Base-by-base conservation (phyloP, 2,329 filamentous ascomycete species). In the Aureobasidium vineae region DNA sequence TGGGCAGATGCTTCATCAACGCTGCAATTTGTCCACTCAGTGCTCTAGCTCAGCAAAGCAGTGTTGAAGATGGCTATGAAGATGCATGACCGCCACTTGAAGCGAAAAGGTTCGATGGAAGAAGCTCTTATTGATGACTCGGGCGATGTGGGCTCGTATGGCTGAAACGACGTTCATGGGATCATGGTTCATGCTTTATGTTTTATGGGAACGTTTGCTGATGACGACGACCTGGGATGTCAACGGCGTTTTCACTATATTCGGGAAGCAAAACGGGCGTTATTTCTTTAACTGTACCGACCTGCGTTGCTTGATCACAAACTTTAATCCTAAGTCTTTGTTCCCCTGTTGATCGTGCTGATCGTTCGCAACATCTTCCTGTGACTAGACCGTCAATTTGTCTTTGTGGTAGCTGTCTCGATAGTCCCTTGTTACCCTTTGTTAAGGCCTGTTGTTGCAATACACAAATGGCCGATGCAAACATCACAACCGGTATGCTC, bases 1-100 rank as follows among this genome's bases (percentile, higher is more conserved):
- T 61, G 57, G 57, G 41, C 43, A 49, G 43, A 61, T 38, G 57
- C 57, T 49, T 61, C 57, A 49, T 61, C 41, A 21, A 61, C 57
- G 7, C 26, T 49, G 7, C 57, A 61, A 36, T 49, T 61, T n/a
- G 28, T 28, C 11, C 33, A 49, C 19, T 43, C 40, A 26, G 8
- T 61, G 57, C 43, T 61, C 28, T 10, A 11, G 26, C 57, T 61
- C 8, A 28, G 59, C 45, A 36, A 52, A 15, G 28, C 45, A 15
- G n/a, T 49, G n/a, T 47, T 21, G 41, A 47, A 49, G 26, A 43
- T 13, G 40, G 33, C 40, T 23, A 31, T 28, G 40, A 45, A 59
- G 38, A 59, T 59, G 26, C 33, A 23, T 19, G 26, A 40, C 23
- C 54, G n/a, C 10, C 16, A 16, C 8, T 6, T 16, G 5, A 33